Percentiles rank a stretch among this genome's conserved stretches.
These are phyloP conservation scores for Lophiotrema nucula DNA, from an alignment of 495 filamentous ascomycete species.

Conservation along the genomic window DNA sequence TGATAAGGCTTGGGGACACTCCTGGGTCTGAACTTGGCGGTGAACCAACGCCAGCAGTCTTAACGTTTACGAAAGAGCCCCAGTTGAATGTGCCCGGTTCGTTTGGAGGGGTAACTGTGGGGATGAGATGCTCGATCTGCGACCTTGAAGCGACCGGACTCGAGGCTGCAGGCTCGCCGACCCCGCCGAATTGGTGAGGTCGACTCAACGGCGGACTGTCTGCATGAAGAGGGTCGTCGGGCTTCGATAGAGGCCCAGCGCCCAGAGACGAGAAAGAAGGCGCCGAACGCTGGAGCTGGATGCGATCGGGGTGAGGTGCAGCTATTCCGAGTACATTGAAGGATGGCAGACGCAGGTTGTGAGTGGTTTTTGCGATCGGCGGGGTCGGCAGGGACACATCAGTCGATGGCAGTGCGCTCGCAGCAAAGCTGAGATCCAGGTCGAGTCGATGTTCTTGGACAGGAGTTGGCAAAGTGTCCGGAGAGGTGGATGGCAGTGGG, in stretches of 20 bases:
- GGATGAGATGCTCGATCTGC: constrained; percentile 21
- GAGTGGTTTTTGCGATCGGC: constrained; percentile 23
- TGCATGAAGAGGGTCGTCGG: constrained; percentile 30
- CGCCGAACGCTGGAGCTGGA: constrained; percentile 3
- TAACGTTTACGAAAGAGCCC: constrained; percentile 30
- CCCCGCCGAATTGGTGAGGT: constrained; percentile 2
- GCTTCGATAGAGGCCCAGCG: constrained; percentile 28
- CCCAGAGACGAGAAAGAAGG: constrained; percentile 24
- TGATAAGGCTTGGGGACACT: background rate
- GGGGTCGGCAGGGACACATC: constrained; percentile 23
- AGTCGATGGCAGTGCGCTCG: constrained; percentile 5
- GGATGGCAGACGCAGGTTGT: constrained; percentile 39
- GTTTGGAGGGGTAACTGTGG: constrained; percentile 38
- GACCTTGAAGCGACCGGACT: constrained; percentile 5
- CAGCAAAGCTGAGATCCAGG: constrained; percentile 15
- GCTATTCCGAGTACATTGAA: constrained; percentile 42
- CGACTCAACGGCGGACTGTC: constrained; percentile 17
- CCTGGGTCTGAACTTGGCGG: constrained; percentile 34
- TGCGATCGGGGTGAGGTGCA: constrained; percentile 40
- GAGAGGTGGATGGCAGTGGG: constrained; percentile 10
- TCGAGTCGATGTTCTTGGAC: constrained; percentile 14
- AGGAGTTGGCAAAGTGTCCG: constrained; percentile 9
- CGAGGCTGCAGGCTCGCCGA: background rate
- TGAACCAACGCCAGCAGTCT: constrained; percentile 28
- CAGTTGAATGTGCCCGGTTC: constrained; percentile 35